Conservation (phyloP, 305 asterid genomes). For the Coffea humblotiana region DNA sequence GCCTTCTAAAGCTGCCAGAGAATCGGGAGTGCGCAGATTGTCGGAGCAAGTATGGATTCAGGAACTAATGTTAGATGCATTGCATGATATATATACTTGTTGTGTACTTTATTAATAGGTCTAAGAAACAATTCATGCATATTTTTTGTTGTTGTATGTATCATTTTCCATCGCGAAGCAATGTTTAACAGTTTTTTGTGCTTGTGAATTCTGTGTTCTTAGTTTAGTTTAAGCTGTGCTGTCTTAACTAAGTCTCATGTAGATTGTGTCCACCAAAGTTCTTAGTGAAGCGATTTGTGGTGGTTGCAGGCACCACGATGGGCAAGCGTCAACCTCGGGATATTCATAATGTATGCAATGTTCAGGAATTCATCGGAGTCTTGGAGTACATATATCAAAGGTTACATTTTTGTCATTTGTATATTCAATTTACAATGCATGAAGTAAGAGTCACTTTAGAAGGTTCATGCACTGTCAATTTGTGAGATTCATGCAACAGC, state of each 20-base stretch:
- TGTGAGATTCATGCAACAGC: not conserved
- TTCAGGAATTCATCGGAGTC: constrained; percentile 90
- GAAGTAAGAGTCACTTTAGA: not conserved
- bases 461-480: not conserved
- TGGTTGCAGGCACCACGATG: constrained; percentile 76
- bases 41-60: constrained; percentile 55
- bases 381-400: constrained; percentile 95
- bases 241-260: not conserved
- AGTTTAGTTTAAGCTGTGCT: not conserved
- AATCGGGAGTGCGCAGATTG: constrained; percentile 97
- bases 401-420: constrained; percentile 28
- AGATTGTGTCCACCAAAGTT: not conserved
- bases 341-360: constrained; percentile 92
- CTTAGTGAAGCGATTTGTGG: constrained; percentile 9
- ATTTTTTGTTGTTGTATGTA: not conserved
- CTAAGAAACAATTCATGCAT: not conserved
- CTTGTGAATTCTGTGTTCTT: not conserved
- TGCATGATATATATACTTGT: constrained; percentile 1
- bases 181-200: not conserved
- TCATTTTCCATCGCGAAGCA: not conserved
- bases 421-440: not conserved
- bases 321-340: constrained; percentile 95
- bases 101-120: not conserved
- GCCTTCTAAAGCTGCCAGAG: constrained; percentile 75
- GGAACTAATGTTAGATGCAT: constrained; percentile 8